Evolutionary conservation across 768 basidiomycete species (phyloP).

Genomic region (Boletus pseudopeckii): DNA sequence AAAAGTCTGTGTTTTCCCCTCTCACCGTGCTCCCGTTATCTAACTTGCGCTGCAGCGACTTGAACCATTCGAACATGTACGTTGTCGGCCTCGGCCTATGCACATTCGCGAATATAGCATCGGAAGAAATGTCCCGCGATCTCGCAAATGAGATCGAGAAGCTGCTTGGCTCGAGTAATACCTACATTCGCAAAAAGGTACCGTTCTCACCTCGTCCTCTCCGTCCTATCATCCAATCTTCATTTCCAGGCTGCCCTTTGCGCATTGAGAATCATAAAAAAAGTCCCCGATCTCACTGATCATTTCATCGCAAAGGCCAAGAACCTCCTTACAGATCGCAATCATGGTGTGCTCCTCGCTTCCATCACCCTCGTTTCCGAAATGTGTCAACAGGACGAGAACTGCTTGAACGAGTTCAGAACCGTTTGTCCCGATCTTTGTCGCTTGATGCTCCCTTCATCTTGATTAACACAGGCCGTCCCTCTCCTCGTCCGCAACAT

Average conservation of each 20-base stretch:
- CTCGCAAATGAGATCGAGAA: constrained; percentile 98
- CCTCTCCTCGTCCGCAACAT: constrained; percentile 91
- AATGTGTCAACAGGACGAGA: constrained; percentile 80
- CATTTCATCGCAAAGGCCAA: constrained; percentile 89
- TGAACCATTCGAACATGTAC: constrained; percentile 99
- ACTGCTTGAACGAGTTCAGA: constrained; percentile 79
- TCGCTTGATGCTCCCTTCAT: constrained; percentile 4
- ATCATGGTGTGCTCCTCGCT: constrained; percentile 94
- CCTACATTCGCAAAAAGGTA: constrained; percentile 99
- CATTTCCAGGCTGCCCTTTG: constrained; percentile 81
- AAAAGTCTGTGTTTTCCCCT: constrained; percentile 61
- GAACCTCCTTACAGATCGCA: constrained; percentile 88
- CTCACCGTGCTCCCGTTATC: background rate
- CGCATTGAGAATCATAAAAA: constrained; percentile 89
- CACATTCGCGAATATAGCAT: constrained; percentile 98
- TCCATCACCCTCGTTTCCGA: constrained; percentile 93
- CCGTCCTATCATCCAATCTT: background rate
- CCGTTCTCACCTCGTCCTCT: background rate
- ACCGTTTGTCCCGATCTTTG: constrained; percentile 52
- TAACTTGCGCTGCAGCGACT: constrained; percentile 60
- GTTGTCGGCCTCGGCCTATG: constrained; percentile 95
- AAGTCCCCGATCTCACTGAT: constrained; percentile 93
- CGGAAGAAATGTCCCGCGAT: constrained; percentile 99
- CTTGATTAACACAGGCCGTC: constrained; percentile 60
- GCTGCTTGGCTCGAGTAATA: constrained; percentile 92